Evolutionary conservation across 2,329 filamentous ascomycete genomes (phyloP), one percentile per base, ranked within the genome.

Genomic region (Ophiostoma angusticollis): DNA sequence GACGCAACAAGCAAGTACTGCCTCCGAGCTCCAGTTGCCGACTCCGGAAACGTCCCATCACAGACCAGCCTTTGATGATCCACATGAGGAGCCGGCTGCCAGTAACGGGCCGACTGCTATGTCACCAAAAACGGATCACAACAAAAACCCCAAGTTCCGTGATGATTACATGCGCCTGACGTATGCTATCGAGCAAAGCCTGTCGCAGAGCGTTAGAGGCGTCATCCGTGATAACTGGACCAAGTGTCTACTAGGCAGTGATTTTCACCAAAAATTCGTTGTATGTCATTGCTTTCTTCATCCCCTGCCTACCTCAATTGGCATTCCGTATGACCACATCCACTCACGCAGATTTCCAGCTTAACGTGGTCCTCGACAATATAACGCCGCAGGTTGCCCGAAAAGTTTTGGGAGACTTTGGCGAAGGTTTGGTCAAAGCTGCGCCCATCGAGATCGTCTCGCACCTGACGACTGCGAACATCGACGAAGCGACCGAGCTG

Each of bases 181-280:
- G 5, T 58, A 54, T 44, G 54, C 59, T 16, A 52, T 74, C 5
- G 55, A 59, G 13, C 58, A 59, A 30, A 55, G 62, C 12, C 46
- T 62, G 6, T 56, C 67, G 1, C 55, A 63, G 23, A 59, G 62
- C n/a, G 64, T 72, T 16, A 60, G 68, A 11, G 62, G 64, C 31
- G 60, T 60, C 1, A 47, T 73, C 9, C 59, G 70, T 18, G 68
- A 71, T 44, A 59, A 65, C 39, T 71, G 67, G 64, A 56, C 68
- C 30, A 70, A 64, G 46, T 63, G 62, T 14, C 45, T 72, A 3
- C 39, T 64, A 4, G 69, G 69, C 9, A 68, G 65, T 4, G 63
- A 69, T 9, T 72, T 68, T 41, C 69, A 74, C 43, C 56, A 63
- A 30, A 60, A 63, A 2, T 74, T 74, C 44, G 41, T 73, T 38